Base-by-base conservation (phyloP, 2,329 filamentous ascomycete species). In the Aureobasidium mangrovei region DNA sequence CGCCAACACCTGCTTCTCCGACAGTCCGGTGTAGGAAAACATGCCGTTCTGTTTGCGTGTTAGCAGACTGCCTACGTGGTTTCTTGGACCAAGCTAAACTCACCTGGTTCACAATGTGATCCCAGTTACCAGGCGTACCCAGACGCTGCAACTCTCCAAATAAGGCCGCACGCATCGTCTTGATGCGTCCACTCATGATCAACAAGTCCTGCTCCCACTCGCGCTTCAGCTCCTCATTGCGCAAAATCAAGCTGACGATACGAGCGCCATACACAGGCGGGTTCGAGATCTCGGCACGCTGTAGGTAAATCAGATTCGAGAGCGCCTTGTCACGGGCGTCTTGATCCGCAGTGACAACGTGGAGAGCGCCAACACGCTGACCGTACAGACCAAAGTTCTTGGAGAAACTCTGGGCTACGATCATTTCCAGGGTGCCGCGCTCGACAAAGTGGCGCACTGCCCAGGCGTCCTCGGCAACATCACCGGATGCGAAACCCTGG, bases 241-340 rank as follows among this genome's bases (percentile, higher is more conserved):
- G 93, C 52, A 96, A 77, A 5, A 95, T 79, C 24, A 81, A 81
- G 62, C 82, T 81, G 24, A 86, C 91, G 62, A 96, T 90, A 60
- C 86, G 82, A 3, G 90, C 90, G 55, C 91, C 91, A 68, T 95
- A 95, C 28, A 90, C 82, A 3, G 91, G 91, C 46, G 91, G 90
- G 70, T 95, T 96, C 29, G 86, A 91, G 72, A 96, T 95, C 74
- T 96, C 91, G 39, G 87, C 91, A 56, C 91, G 85, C 76, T 95
- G 90, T 52, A 97, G 80, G 65, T 95, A 87, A 61, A 88, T 84
- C 24, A 97, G 79, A 72, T 96, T 91, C 26, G 85, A 90, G 40
- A 84, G 81, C 56, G 95, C 83, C 61, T 89, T 69, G 12, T 86
- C 85, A 54, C 86, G 80, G 24, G 80, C 59, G 0, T 78, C 77